Base-by-base conservation (phyloP, 192 early-diverging fungal species). In the Coemansia sp. region DNA sequence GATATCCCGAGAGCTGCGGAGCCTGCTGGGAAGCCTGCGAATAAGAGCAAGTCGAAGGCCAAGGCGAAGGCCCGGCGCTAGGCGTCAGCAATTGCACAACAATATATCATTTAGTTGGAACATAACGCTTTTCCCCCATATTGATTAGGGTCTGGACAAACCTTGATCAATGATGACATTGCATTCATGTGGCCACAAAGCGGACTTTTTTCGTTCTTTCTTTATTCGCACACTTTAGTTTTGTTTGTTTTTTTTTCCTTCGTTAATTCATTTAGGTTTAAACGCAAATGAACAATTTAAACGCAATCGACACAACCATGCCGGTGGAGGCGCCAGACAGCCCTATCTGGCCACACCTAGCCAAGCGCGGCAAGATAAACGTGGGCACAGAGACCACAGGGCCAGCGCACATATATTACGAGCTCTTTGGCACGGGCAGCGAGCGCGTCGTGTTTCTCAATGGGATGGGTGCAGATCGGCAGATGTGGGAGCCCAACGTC, bases 401-500 rank as follows among this genome's bases (percentile, higher is more conserved):
- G 1, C 33, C 60, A 9, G 42, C 67, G 21, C 10, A 68, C 51
- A 38, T 80, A 14, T 74, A 80, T 64, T 80, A 80, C 60, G 77
- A 80, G 49, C 21, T 80, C 4, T 74, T 66, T 33, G 77, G 71
- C 8, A 43, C 50, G 0, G 77, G 77, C 6, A 4, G 35, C 0
- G 58, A 60, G n/a, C 58, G 47, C 7, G 56, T 74, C 2, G 67
- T 74, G 12, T 74, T 80, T 42, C 30, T 80, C 23, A 74, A 74
- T 46, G 77, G 76, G 10, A 72, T 79, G 76, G 62, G 69, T n/a
- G 76, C 70, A 0, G 76, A 79, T 32, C 56, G 76, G 16, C 76
- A 79, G 38, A 71, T 79, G 70, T 80, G 77, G 77, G 71, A 80
- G 54, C 71, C 62, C 45, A 65, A 67, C 52, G 60, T 80, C 18